Percentiles rank a stretch among this genome's conserved stretches.
phyloP scores from a whole-genome alignment of 176 grass and related monocot species.

The Olyra latifolia region DNA sequence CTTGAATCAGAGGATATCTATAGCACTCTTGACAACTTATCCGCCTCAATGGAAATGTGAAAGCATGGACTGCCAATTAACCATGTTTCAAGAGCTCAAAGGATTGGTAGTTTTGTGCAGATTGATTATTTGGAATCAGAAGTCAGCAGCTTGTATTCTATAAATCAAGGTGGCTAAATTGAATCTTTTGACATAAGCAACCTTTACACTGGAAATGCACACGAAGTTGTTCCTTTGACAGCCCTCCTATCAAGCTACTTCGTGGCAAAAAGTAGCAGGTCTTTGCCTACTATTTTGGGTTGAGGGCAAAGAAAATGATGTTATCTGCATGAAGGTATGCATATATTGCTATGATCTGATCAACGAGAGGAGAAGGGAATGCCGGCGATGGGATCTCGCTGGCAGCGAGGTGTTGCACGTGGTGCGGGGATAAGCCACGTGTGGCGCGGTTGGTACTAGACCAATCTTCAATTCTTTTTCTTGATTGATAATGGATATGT shows the following conservation, averaged over 20 bases:
- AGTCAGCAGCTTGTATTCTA: background rate
- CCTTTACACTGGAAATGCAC: background rate
- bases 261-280: slow-evolving; percentile 1
- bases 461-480: too few species aligned
- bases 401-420: too few species aligned
- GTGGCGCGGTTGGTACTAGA: too few species aligned
- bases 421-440: too few species aligned
- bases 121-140: background rate
- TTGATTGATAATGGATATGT: too few species aligned
- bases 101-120: background rate
- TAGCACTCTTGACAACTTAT: slow-evolving; percentile 55
- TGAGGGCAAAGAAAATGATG: too few species aligned
- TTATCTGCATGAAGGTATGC: slow-evolving; percentile 25
- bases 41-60: slow-evolving; percentile 53
- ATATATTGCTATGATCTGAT: too few species aligned
- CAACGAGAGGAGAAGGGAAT: too few species aligned
- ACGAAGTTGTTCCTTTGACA: slow-evolving; percentile 2
- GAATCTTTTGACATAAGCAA: slow-evolving; percentile 12
- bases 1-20: slow-evolving; percentile 65
- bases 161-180: slow-evolving; percentile 21
- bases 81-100: background rate
- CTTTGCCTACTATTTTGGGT: slow-evolving; percentile 12
- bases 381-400: too few species aligned
- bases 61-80: slow-evolving; percentile 20
- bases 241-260: background rate